phyloP scores from a whole-genome alignment of 441 rosid genomes.

The Biscutella laevigata region DNA sequence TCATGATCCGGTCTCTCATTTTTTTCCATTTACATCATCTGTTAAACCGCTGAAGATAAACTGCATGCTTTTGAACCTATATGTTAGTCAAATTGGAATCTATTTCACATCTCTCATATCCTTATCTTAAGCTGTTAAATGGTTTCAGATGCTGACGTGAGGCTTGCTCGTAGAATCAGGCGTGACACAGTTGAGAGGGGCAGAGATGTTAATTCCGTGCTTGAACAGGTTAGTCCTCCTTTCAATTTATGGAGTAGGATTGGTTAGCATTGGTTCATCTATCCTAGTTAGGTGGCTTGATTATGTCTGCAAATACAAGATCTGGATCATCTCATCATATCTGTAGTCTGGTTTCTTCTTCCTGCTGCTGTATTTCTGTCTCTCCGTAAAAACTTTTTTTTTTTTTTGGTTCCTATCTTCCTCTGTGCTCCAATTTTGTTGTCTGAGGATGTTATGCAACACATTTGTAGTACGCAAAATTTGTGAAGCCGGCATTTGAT shows the following conservation, averaged over 20 bases:
- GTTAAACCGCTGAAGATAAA: background rate
- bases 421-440: background rate
- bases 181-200: constrained; percentile 89
- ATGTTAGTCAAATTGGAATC: background rate
- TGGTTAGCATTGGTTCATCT: background rate
- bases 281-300: background rate
- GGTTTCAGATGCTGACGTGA: constrained; percentile 85
- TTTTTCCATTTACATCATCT: background rate
- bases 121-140: constrained; percentile 14
- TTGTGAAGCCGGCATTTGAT: constrained; percentile 99
- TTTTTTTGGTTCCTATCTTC: background rate
- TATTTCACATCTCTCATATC: background rate
- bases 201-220: constrained; percentile 75
- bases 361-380: background rate
- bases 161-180: constrained; percentile 91
- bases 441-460: constrained; percentile 4
- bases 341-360: background rate
- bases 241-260: background rate
- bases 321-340: background rate
- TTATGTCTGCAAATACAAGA: background rate
- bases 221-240: constrained; percentile 55
- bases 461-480: constrained; percentile 82
- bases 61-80: background rate
- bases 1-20: background rate
- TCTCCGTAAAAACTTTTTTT: background rate